A percentile compares a stretch with the other conserved stretches of the same genome.
Evolutionary conservation across 441 rosid species (phyloP).

Genomic region (Populus hybrid): DNA sequence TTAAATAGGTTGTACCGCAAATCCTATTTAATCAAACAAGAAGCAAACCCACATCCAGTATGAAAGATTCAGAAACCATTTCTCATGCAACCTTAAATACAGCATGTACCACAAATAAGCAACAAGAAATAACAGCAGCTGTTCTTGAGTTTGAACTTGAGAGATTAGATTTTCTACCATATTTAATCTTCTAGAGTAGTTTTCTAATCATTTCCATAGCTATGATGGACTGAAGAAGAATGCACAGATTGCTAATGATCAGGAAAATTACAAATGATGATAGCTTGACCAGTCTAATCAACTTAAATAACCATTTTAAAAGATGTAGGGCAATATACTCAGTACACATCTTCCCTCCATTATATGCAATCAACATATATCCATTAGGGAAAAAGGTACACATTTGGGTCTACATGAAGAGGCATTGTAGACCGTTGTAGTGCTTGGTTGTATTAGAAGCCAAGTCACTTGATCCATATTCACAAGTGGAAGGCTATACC

Average conservation of each 20-base stretch:
- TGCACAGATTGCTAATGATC: not conserved
- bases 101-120: not conserved
- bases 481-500: slow-evolving; percentile 44
- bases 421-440: slow-evolving; percentile 7
- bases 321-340: not conserved
- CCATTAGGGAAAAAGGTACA: slow-evolving; percentile 47
- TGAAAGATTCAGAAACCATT: not conserved
- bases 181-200: slow-evolving; percentile 38
- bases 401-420: slow-evolving; percentile 32
- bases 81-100: not conserved
- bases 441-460: slow-evolving; percentile 21
- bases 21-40: too few species aligned
- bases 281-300: not conserved
- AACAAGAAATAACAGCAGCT: not conserved
- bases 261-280: not conserved
- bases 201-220: slow-evolving; percentile 40
- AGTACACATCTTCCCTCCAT: slow-evolving; percentile 35
- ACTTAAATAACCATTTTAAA: slow-evolving; percentile 4
- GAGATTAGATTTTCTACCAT: slow-evolving; percentile 41
- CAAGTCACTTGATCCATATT: slow-evolving; percentile 47
- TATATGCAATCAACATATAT: slow-evolving; percentile 33
- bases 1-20: too few species aligned
- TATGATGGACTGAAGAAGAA: slow-evolving; percentile 23
- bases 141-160: not conserved
- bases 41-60: not conserved